Percentiles rank a stretch among this genome's conserved stretches.
Conservation (phyloP, 768 basidiomycete species). For the Chiua virens region DNA sequence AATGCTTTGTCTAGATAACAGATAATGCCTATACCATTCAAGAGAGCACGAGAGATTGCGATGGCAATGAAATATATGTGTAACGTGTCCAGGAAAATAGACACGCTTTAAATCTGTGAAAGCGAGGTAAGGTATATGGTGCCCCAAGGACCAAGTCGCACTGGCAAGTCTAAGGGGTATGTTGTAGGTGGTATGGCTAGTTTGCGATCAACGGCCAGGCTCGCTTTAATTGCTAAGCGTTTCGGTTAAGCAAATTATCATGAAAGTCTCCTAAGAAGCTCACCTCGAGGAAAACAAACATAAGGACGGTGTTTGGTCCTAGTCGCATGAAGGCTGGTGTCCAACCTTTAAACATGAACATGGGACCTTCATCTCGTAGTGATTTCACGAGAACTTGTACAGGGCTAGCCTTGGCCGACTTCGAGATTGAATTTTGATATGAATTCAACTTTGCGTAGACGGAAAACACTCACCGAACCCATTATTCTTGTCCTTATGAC, state of each 20-base stretch:
- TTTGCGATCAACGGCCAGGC: constrained; percentile 42
- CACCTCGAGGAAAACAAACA: constrained; percentile 87
- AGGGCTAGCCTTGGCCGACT: constrained; percentile 54
- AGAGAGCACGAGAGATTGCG: constrained; percentile 1
- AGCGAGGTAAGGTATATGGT: constrained; percentile 1
- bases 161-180: not conserved
- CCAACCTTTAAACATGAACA: constrained; percentile 88
- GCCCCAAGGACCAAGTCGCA: not conserved
- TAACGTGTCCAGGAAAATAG: constrained; percentile 1
- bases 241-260: constrained; percentile 4
- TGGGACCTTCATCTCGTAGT: constrained; percentile 68
- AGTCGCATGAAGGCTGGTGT: constrained; percentile 84
- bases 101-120: not conserved
- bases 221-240: constrained; percentile 65
- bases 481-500: constrained; percentile 76
- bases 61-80: constrained; percentile 9
- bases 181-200: not conserved
- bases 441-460: not conserved
- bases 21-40: constrained; percentile 6
- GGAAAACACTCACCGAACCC: constrained; percentile 54
- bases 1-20: constrained; percentile 5
- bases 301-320: constrained; percentile 79
- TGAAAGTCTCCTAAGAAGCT: constrained; percentile 9
- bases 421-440: constrained; percentile 3
- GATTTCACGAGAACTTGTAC: constrained; percentile 57